phyloP scores from a whole-genome alignment of 768 basidiomycete genomes.

The Mycena polygramma region DNA sequence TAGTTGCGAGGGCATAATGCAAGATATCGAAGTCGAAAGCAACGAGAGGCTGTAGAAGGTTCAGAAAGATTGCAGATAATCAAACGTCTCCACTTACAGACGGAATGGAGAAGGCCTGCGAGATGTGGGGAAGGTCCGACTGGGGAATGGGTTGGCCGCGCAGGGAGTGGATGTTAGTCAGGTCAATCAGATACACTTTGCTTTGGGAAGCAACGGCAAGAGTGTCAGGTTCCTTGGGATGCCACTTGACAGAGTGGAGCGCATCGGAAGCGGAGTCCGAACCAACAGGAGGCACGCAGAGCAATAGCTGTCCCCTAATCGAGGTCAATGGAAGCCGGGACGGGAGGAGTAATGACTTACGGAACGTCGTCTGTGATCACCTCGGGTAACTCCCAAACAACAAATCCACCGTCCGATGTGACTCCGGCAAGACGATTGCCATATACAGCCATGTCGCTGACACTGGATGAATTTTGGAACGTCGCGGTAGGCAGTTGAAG shows the following conservation, averaged over 20 bases:
- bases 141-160: slow-evolving; percentile 77
- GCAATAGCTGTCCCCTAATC: slow-evolving; percentile 71
- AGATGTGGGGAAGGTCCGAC: slow-evolving; percentile 76
- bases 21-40: slow-evolving; percentile 89
- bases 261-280: slow-evolving; percentile 65
- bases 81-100: slow-evolving; percentile 65
- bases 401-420: slow-evolving; percentile 90
- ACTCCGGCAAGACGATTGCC: slow-evolving; percentile 88
- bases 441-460: slow-evolving; percentile 89
- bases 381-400: slow-evolving; percentile 90
- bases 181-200: slow-evolving; percentile 82
- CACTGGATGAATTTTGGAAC: slow-evolving; percentile 73
- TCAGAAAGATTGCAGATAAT: slow-evolving; percentile 13
- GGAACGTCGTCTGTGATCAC: slow-evolving; percentile 89
- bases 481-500: slow-evolving; percentile 75
- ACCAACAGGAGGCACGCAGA: slow-evolving; percentile 72
- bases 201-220: slow-evolving; percentile 87
- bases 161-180: slow-evolving; percentile 71
- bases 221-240: slow-evolving; percentile 83
- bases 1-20: slow-evolving; percentile 83
- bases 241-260: slow-evolving; percentile 89
- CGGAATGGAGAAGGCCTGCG: slow-evolving; percentile 75
- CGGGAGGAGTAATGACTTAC: slow-evolving; percentile 59
- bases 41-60: slow-evolving; percentile 71
- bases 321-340: slow-evolving; percentile 26